Evolutionary conservation across 257 asterid genomes (phyloP), one percentile per base, ranked within the genome.

Genomic region (Verbena officinalis): DNA sequence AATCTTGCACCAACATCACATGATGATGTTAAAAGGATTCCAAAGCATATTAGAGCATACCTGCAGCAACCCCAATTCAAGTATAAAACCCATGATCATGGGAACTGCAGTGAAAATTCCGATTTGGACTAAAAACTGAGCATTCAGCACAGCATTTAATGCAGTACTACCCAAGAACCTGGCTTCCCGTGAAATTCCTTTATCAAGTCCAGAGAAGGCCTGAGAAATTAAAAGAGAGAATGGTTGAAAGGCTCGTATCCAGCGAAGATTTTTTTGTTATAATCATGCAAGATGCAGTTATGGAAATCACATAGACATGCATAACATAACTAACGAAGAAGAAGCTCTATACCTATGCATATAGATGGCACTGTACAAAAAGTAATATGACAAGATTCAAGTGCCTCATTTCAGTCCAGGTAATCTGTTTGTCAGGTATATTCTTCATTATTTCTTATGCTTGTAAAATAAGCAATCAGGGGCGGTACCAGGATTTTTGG

Each of bases 121-220:
- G 67, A 93, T 93, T 68, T 93, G 99, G 77, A 93, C 97, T 81
- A 93, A 77, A 80, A 93, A 93, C 77, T 93, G 99, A 59, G 99
- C 95, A 88, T 93, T 93, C 65, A 93, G 77, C 31, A 52, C 99
- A 50, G 96, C 92, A 69, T 83, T 82, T 42, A 93, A 68, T 67
- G 99, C 96, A 27, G 96, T 90, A 79, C 84, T 93, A 12, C 97
- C 96, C 89, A 74, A 51, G 40, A 83, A 0, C 59, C 64, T 54
- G 9, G 97, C 96, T 77, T 46, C 54, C 21, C 5, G 40, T 61
- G 99, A 87, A 72, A 93, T 90, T 69, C 84, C 90, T 72, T 71
- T 70, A 86, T 93, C 99, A 69, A 93, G 79, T 76, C 99, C 97
- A 81, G 99, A 93, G 74, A 93, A 87, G 23, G 99, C 99, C 99